Evolutionary conservation across 2,329 filamentous ascomycete species (phyloP).

Genomic region (Fusarium sp.): DNA sequence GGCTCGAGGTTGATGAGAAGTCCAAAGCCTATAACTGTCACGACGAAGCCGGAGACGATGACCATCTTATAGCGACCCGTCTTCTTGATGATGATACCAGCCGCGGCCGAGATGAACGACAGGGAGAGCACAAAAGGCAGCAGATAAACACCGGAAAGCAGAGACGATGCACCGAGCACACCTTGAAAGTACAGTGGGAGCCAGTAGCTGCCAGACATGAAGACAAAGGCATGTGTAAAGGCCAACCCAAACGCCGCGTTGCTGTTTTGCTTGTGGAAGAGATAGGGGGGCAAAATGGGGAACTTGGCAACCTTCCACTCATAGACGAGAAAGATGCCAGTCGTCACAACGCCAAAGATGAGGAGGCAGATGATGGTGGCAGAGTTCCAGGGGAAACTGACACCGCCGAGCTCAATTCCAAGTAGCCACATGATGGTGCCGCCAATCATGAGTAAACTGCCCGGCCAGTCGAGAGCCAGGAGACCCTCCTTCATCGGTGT

Average conservation of each 20-base stretch:
- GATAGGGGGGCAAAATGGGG: slow-evolving; percentile 76
- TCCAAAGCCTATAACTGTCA: slow-evolving; percentile 71
- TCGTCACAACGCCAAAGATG: slow-evolving; percentile 71
- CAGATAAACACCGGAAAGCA: slow-evolving; percentile 76
- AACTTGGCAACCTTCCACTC: slow-evolving; percentile 78
- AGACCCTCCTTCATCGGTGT: slow-evolving; percentile 69
- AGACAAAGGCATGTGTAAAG: slow-evolving; percentile 77
- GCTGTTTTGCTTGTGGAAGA: slow-evolving; percentile 74
- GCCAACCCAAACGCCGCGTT: slow-evolving; percentile 69
- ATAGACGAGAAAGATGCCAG: slow-evolving; percentile 72
- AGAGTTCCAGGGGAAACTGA: slow-evolving; percentile 76
- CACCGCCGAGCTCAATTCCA: slow-evolving; percentile 83
- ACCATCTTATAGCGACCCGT: slow-evolving; percentile 70
- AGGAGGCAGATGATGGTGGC: slow-evolving; percentile 78
- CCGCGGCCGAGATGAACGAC: slow-evolving; percentile 66
- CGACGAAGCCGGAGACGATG: slow-evolving; percentile 65
- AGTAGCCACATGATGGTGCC: slow-evolving; percentile 87
- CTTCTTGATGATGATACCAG: slow-evolving; percentile 65
- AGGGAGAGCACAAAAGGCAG: slow-evolving; percentile 74
- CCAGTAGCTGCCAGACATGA: slow-evolving; percentile 81
- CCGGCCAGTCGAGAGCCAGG: slow-evolving; percentile 67
- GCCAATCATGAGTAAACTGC: slow-evolving; percentile 68
- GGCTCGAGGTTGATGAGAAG: slow-evolving; percentile 68
- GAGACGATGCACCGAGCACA: slow-evolving; percentile 70
- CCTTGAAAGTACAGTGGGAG: slow-evolving; percentile 86